phyloP scores from a whole-genome alignment of 805 yeast species.

The Myxozyma lipomycoides region DNA sequence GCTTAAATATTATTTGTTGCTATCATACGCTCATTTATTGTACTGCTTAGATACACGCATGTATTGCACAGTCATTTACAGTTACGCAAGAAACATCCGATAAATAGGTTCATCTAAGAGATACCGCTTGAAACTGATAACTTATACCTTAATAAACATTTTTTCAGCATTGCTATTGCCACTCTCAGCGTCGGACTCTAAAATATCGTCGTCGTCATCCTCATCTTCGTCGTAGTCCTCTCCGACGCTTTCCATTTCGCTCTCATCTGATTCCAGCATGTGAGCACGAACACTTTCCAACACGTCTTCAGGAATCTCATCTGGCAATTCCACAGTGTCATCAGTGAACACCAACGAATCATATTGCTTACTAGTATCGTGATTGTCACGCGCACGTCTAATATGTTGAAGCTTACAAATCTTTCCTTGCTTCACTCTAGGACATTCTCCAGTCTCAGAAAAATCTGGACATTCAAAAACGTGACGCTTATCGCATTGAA shows the following conservation, averaged over 20 bases:
- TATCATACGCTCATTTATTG: too few relatives aligned
- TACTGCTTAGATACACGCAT: too few relatives aligned
- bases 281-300: conserved; percentile 22
- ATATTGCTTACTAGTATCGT: conserved; percentile 22
- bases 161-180: not conserved
- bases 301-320: conserved; percentile 19
- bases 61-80: too few relatives aligned
- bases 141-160: not conserved
- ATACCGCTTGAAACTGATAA: too few relatives aligned
- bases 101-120: too few relatives aligned
- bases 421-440: conserved; percentile 41
- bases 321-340: conserved; percentile 13
- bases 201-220: conserved; percentile 26
- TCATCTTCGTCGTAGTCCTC: conserved; percentile 26
- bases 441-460: conserved; percentile 58
- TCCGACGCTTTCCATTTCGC: conserved; percentile 7
- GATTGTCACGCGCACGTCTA: conserved; percentile 33
- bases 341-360: conserved; percentile 19
- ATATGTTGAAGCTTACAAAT: conserved; percentile 55
- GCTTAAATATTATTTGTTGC: too few relatives aligned
- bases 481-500: conserved; percentile 55
- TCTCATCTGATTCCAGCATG: conserved; percentile 19
- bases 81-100: too few relatives aligned
- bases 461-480: conserved; percentile 66
- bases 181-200: conserved; percentile 29